Conservation (phyloP, 805 yeast genomes). For the Nakazawaea ishiwadae region DNA sequence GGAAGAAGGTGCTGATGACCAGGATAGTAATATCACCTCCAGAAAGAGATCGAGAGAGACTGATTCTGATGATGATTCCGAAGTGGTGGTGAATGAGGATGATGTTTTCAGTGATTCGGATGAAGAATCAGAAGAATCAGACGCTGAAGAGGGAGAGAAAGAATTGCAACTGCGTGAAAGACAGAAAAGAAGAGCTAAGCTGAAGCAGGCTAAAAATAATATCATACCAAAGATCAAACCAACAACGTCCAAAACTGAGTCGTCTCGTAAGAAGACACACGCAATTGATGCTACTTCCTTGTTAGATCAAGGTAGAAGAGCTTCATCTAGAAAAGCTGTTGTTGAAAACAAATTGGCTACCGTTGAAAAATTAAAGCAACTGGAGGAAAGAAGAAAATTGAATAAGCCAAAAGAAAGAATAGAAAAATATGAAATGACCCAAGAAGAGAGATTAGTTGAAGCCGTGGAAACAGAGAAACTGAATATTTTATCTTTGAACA, state of each 20-base stretch:
- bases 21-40: constrained; percentile 18
- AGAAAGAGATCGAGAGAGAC: constrained; percentile 22
- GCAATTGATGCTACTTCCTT: constrained; percentile 40
- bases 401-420: constrained; percentile 22
- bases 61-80: constrained; percentile 20
- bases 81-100: constrained; percentile 26
- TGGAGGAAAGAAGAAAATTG: constrained; percentile 49
- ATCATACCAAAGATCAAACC: constrained; percentile 25
- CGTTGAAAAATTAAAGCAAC: constrained; percentile 63
- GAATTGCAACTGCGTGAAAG: constrained; percentile 47
- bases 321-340: constrained; percentile 75
- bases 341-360: constrained; percentile 74
- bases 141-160: constrained; percentile 67
- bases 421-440: constrained; percentile 47
- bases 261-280: constrained; percentile 6
- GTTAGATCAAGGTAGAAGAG: constrained; percentile 51
- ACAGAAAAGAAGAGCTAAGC: constrained; percentile 26
- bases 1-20: constrained; percentile 26
- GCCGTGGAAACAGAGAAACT: constrained; percentile 82
- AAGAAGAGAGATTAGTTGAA: constrained; percentile 70
- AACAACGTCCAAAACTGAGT: constrained; percentile 24
- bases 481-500: constrained; percentile 67
- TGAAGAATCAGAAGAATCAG: constrained; percentile 47
- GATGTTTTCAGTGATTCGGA: constrained; percentile 24
- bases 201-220: constrained; percentile 20